A percentile compares a stretch with the other conserved stretches of the same genome.
Evolutionary conservation across 257 asterid species (phyloP).

Genomic region (Anisodus acutangulus): DNA sequence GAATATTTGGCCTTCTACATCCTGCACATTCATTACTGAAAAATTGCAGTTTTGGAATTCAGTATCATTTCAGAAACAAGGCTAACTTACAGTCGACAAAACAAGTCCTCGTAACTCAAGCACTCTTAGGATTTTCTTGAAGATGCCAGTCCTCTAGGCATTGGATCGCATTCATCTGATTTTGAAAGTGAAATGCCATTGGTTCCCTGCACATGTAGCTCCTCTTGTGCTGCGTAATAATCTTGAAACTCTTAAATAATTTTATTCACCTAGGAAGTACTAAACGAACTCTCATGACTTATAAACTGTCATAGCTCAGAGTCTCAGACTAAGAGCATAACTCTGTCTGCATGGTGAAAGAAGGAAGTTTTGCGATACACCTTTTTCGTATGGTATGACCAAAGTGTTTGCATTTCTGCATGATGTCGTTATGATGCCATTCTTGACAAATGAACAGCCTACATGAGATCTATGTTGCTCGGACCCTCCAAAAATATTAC

Average conservation of each 20-base stretch:
- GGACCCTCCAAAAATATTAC: not conserved
- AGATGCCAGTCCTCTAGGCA: not conserved
- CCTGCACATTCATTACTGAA: not conserved
- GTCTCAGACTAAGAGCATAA: not conserved
- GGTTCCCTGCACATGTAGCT: not conserved
- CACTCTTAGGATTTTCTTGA: not conserved
- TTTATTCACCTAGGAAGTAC: not conserved
- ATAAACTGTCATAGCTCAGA: not conserved
- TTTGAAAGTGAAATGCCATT: not conserved
- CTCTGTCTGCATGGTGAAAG: not conserved
- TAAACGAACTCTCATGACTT: not conserved
- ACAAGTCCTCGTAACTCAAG: not conserved
- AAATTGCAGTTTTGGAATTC: not conserved
- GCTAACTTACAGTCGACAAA: not conserved
- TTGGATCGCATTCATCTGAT: not conserved
- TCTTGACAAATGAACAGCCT: not conserved
- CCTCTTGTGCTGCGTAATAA: not conserved
- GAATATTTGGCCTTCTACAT: constrained; percentile 5
- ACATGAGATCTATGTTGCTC: not conserved
- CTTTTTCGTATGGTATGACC: not conserved
- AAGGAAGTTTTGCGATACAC: not conserved
- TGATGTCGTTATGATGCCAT: not conserved
- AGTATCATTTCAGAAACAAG: not conserved
- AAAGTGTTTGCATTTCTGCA: not conserved
- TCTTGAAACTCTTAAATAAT: not conserved